Conservation (phyloP, 1,284 basidiomycete species). For the Clitocybe nebularis region DNA sequence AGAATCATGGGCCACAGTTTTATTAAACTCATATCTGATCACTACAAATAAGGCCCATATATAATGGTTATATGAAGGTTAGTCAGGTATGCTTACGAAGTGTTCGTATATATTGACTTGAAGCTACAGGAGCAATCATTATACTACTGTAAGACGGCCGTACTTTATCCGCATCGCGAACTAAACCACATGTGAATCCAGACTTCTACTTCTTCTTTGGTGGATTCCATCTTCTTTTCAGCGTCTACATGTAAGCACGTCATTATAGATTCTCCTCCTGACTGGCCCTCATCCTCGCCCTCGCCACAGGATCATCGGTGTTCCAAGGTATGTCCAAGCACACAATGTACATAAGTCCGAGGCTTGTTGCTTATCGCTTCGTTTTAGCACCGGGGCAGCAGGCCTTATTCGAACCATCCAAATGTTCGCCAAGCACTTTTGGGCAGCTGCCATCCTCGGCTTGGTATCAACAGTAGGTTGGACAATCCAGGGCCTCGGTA, state of each 20-base stretch:
- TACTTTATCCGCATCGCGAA: conserved; percentile 24
- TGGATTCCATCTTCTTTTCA: conserved; percentile 90
- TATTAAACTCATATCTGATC: conserved; percentile 11
- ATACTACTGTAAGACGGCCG: conserved; percentile 66
- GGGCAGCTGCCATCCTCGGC: conserved; percentile 77
- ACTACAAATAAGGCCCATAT: conserved; percentile 70
- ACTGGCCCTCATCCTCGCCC: conserved; percentile 24
- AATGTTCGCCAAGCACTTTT: conserved; percentile 58
- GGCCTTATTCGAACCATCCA: conserved; percentile 93
- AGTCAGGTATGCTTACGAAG: conserved; percentile 21
- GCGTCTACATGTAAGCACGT: conserved; percentile 73
- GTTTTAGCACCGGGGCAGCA: conserved; percentile 79
- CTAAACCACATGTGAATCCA: conserved; percentile 35
- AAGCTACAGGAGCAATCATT: conserved; percentile 71
- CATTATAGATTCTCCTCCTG: conserved; percentile 16
- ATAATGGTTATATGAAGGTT: conserved; percentile 96
- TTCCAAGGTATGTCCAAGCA: conserved; percentile 56
- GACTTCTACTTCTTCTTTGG: conserved; percentile 95
- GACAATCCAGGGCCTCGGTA: conserved; percentile 80
- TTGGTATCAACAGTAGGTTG: conserved; percentile 83
- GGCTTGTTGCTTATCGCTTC: conserved; percentile 16
- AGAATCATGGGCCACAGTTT: conserved; percentile 19
- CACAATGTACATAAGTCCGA: conserved; percentile 25
- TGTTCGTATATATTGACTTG: conserved; percentile 13
- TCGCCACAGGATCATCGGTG: conserved; percentile 83